Evolutionary conservation across 2,329 filamentous ascomycete genomes (phyloP).

Genomic region (Dactylellina drechsleri): DNA sequence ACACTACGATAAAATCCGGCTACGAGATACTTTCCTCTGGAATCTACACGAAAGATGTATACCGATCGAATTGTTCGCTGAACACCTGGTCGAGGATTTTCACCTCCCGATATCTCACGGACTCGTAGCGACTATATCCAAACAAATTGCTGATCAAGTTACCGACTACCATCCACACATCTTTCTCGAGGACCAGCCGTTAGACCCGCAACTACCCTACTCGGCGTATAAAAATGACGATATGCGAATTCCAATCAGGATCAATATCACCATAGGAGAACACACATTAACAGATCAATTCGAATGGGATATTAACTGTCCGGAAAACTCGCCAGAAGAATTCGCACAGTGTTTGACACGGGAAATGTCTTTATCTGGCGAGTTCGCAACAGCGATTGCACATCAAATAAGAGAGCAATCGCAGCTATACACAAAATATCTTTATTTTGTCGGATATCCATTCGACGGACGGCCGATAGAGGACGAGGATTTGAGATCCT

Average conservation of each 20-base stretch:
- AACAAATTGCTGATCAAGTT: slow-evolving; percentile 85
- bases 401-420: slow-evolving; percentile 97
- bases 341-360: slow-evolving; percentile 89
- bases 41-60: slow-evolving; percentile 92
- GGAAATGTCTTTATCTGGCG: slow-evolving; percentile 89
- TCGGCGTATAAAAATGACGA: slow-evolving; percentile 98
- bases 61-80: slow-evolving; percentile 81
- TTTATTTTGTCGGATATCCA: slow-evolving; percentile 91
- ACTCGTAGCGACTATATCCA: slow-evolving; percentile 72
- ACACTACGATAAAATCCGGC: slow-evolving; percentile 92
- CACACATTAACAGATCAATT: slow-evolving; percentile 96
- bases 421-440: slow-evolving; percentile 90
- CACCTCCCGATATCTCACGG: slow-evolving; percentile 76
- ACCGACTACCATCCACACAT: slow-evolving; percentile 93
- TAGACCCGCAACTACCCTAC: slow-evolving; percentile 90
- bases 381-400: slow-evolving; percentile 96
- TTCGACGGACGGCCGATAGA: slow-evolving; percentile 95
- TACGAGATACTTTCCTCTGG: slow-evolving; percentile 98
- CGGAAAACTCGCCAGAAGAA: slow-evolving; percentile 90
- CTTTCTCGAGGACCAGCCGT: slow-evolving; percentile 85
- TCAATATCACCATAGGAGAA: slow-evolving; percentile 96
- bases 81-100: slow-evolving; percentile 88
- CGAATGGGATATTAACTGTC: slow-evolving; percentile 98
- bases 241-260: slow-evolving; percentile 93
- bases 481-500: slow-evolving; percentile 84